These are phyloP conservation scores for Trichosporon asahii DNA, from an alignment of 1,284 basidiomycete genomes.

Conservation along the genomic window DNA sequence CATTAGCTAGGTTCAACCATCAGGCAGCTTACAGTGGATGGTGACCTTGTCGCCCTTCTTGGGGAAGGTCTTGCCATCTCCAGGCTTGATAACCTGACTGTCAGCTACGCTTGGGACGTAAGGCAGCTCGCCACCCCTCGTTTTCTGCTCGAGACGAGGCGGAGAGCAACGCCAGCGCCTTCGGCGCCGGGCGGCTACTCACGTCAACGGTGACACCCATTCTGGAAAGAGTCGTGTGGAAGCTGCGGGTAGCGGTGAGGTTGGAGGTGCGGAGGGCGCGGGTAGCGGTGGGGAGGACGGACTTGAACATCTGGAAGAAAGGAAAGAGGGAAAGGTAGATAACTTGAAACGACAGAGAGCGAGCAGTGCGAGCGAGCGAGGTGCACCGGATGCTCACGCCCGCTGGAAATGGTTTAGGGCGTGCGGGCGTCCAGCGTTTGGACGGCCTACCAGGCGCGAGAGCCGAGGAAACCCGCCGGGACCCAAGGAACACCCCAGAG, in stretches of 20 bases:
- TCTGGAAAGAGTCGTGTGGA: conserved; percentile 45
- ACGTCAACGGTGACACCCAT: conserved; percentile 52
- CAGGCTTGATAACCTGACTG: conserved; percentile 43
- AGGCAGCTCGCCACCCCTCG: too few relatives aligned
- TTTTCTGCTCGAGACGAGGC: too few relatives aligned
- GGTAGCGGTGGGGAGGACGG: conserved; percentile 22
- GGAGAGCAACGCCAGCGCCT: too few relatives aligned
- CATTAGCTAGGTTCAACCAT: neutral
- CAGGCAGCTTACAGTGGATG: conserved; percentile 49
- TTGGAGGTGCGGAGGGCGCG: conserved; percentile 18
- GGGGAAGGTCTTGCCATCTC: conserved; percentile 53
- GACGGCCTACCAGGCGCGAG: neutral
- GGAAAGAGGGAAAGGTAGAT: neutral
- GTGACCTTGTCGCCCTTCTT: conserved; percentile 45
- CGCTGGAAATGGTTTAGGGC: neutral
- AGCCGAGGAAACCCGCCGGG: neutral
- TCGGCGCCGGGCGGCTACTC: conserved; percentile 13
- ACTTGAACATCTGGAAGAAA: conserved; percentile 19
- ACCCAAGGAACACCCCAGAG: conserved; percentile 3
- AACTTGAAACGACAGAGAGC: neutral
- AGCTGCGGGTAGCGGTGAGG: conserved; percentile 27
- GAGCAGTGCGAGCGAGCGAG: neutral
- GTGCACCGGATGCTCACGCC: neutral
- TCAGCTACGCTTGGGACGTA: neutral
- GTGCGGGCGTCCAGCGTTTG: too few relatives aligned